Evolutionary conservation across 345 rosid species (phyloP).

Genomic region (Reutealis trisperma): DNA sequence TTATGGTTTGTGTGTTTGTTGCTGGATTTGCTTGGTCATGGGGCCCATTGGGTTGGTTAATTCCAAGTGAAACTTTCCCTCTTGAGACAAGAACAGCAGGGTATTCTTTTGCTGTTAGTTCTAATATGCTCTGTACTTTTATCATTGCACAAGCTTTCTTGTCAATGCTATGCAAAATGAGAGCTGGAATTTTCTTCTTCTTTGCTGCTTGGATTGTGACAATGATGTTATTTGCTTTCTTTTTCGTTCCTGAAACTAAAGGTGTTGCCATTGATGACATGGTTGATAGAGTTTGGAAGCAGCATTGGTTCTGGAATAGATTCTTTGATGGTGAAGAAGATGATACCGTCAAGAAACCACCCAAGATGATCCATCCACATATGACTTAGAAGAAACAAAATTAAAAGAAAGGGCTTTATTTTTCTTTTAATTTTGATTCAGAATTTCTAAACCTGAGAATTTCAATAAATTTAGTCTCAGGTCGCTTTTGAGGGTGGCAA

Average conservation of each 20-base stretch:
- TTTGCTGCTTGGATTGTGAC: slow-evolving; percentile 57
- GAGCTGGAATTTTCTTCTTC: slow-evolving; percentile 59
- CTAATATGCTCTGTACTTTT: slow-evolving; percentile 85
- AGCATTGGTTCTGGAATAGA: slow-evolving; percentile 43
- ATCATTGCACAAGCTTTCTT: slow-evolving; percentile 77
- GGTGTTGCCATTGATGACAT: slow-evolving; percentile 54
- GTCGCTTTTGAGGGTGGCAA: too few species aligned
- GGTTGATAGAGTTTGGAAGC: slow-evolving; percentile 52
- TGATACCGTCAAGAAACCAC: not conserved
- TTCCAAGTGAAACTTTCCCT: slow-evolving; percentile 71
- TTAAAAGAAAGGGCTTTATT: too few species aligned
- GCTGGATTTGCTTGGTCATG: slow-evolving; percentile 80
- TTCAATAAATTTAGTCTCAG: too few species aligned
- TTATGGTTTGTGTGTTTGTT: slow-evolving; percentile 57
- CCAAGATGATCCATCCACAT: not conserved
- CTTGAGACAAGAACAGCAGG: slow-evolving; percentile 67
- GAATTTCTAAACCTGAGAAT: too few species aligned
- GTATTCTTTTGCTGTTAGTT: slow-evolving; percentile 56
- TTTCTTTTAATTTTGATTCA: too few species aligned
- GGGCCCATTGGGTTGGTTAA: slow-evolving; percentile 86
- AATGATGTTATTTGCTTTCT: slow-evolving; percentile 53
- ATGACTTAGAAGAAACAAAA: not conserved
- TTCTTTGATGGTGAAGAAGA: slow-evolving; percentile 28
- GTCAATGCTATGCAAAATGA: slow-evolving; percentile 56
- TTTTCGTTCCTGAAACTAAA: slow-evolving; percentile 61